These are phyloP conservation scores for Cutaneotrichosporon cutaneum DNA, from an alignment of 1,284 basidiomycete species.

Conservation along the genomic window DNA sequence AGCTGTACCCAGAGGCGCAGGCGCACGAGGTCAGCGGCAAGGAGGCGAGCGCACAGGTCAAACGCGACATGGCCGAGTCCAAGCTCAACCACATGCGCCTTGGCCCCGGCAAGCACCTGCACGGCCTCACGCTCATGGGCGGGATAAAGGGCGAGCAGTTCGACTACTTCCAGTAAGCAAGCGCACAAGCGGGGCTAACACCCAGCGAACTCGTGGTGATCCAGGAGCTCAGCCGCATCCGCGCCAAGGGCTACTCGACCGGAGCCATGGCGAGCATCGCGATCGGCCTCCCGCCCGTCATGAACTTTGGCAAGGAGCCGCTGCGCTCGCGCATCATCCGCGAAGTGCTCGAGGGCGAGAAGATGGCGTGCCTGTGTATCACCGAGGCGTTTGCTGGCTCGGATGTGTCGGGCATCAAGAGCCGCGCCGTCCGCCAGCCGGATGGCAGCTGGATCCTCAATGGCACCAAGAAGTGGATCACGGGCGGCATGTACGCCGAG, in stretches of 20 bases:
- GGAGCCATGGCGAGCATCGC: slow-evolving; percentile 71
- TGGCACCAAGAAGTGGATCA: slow-evolving; percentile 91
- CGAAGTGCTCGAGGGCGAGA: slow-evolving; percentile 66
- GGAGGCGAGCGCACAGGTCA: slow-evolving; percentile 54
- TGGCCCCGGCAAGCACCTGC: slow-evolving; percentile 73
- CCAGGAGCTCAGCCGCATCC: slow-evolving; percentile 77
- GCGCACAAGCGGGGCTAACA: not conserved
- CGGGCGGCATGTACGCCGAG: slow-evolving; percentile 65
- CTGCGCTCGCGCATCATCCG: slow-evolving; percentile 63
- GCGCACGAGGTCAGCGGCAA: slow-evolving; percentile 74
- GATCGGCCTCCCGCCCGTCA: slow-evolving; percentile 66
- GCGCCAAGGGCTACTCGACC: slow-evolving; percentile 80
- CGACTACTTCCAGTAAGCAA: slow-evolving; percentile 62
- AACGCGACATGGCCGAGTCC: slow-evolving; percentile 58
- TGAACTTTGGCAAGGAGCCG: slow-evolving; percentile 61
- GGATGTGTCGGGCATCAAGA: slow-evolving; percentile 79
- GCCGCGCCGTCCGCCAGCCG: slow-evolving; percentile 74
- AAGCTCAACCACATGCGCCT: slow-evolving; percentile 86
- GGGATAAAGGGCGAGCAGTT: slow-evolving; percentile 87
- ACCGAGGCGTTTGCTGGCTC: slow-evolving; percentile 89
- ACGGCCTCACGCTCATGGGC: slow-evolving; percentile 75
- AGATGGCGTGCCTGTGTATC: slow-evolving; percentile 79
- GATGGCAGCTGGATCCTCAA: slow-evolving; percentile 80
- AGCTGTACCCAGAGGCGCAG: slow-evolving; percentile 58
- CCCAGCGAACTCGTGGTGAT: slow-evolving; percentile 69